Conservation (phyloP, 2,329 filamentous ascomycete species). For the Fusarium multiceps region DNA sequence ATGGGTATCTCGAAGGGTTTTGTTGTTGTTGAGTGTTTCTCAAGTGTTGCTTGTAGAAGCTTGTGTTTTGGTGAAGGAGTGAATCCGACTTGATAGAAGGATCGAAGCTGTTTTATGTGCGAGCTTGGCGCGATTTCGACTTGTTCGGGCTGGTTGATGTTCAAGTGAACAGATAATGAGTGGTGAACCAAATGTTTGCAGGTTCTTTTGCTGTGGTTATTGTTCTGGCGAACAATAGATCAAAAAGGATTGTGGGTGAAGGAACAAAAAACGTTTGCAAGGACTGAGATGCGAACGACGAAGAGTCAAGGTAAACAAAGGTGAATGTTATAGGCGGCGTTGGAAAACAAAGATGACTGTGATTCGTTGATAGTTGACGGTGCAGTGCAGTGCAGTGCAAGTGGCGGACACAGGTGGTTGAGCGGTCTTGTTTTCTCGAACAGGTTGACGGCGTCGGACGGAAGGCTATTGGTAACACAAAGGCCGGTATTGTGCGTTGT, state of each 20-base stretch:
- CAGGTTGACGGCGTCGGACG: slow-evolving; percentile 32
- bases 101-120: slow-evolving; percentile 28
- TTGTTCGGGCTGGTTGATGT: slow-evolving; percentile 26
- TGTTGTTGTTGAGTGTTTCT: slow-evolving; percentile 22
- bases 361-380: slow-evolving; percentile 27
- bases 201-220: slow-evolving; percentile 29
- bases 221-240: slow-evolving; percentile 24
- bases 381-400: slow-evolving; percentile 11
- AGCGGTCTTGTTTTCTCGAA: slow-evolving; percentile 39
- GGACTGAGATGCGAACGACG: slow-evolving; percentile 34
- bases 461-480: slow-evolving; percentile 31
- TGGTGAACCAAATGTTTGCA: slow-evolving; percentile 18
- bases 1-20: slow-evolving; percentile 25
- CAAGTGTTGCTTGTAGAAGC: slow-evolving; percentile 14
- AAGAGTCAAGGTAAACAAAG: slow-evolving; percentile 20
- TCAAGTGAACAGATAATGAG: slow-evolving; percentile 37
- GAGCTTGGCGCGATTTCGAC: slow-evolving; percentile 20
- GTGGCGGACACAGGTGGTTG: slow-evolving; percentile 22
- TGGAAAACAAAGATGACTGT: slow-evolving; percentile 14
- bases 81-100: slow-evolving; percentile 20
- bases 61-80: slow-evolving; percentile 18
- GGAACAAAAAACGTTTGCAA: slow-evolving; percentile 23
- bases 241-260: slow-evolving; percentile 39
- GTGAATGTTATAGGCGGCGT: slow-evolving; percentile 17
- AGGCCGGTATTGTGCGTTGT: slow-evolving; percentile 24